Evolutionary conservation across 2,329 filamentous ascomycete species (phyloP).

Genomic region (Corinectria fuckeliana): DNA sequence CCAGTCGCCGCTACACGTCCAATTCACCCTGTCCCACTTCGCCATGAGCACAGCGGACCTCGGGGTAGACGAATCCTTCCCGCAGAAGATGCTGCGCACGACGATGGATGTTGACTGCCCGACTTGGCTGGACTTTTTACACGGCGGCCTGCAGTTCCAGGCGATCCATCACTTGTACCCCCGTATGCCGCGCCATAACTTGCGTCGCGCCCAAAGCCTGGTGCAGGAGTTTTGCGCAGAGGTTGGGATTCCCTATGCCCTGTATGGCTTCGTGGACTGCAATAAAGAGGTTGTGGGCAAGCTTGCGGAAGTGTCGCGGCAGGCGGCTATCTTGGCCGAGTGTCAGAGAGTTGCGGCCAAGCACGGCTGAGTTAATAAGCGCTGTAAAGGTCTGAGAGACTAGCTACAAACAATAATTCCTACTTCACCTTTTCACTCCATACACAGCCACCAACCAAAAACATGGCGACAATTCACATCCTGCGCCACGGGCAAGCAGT

Average conservation of each 20-base stretch:
- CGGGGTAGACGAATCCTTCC: slow-evolving; percentile 82
- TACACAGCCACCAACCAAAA: background rate
- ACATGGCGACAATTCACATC: slow-evolving; percentile 5
- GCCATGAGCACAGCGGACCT: slow-evolving; percentile 91
- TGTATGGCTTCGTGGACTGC: slow-evolving; percentile 84
- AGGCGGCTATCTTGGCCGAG: slow-evolving; percentile 77
- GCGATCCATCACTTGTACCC: slow-evolving; percentile 87
- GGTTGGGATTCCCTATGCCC: slow-evolving; percentile 81
- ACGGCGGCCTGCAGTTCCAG: slow-evolving; percentile 89
- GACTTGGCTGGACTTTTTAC: slow-evolving; percentile 85
- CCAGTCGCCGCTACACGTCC: slow-evolving; percentile 82
- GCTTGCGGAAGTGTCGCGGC: slow-evolving; percentile 78
- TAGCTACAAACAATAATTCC: background rate
- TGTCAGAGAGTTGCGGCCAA: slow-evolving; percentile 57
- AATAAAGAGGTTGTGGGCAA: slow-evolving; percentile 81
- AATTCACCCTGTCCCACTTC: slow-evolving; percentile 91
- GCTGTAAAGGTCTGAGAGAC: too few relatives aligned
- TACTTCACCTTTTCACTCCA: background rate
- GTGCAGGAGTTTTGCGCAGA: slow-evolving; percentile 84
- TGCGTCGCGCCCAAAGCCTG: slow-evolving; percentile 74
- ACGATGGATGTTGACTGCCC: slow-evolving; percentile 95
- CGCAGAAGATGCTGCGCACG: slow-evolving; percentile 88
- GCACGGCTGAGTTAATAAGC: too few relatives aligned
- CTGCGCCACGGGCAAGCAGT: slow-evolving; percentile 8
- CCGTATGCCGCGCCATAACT: slow-evolving; percentile 82